phyloP scores from a whole-genome alignment of 352 stramenopile species.

The Aphanomyces stellatus region DNA sequence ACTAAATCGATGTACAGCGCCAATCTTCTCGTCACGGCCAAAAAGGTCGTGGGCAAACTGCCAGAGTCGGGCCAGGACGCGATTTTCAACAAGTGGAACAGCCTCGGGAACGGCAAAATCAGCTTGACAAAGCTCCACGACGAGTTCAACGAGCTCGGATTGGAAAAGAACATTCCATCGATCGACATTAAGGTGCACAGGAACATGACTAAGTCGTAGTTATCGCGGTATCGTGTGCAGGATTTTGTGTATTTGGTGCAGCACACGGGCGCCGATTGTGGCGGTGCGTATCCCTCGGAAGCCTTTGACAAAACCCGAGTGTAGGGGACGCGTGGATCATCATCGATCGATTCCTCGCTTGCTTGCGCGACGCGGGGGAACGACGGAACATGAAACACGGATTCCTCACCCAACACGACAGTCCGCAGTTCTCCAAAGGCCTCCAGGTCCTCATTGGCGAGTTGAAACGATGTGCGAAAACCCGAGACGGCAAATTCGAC shows the following conservation, averaged over 20 bases:
- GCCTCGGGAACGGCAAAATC: slow-evolving; percentile 63
- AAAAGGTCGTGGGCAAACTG: slow-evolving; percentile 48
- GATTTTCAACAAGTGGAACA: slow-evolving; percentile 61
- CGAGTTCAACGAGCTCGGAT: slow-evolving; percentile 44
- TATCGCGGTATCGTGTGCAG: background rate
- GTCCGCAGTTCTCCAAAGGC: slow-evolving; percentile 61
- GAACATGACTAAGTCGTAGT: slow-evolving; percentile 13
- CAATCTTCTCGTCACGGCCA: slow-evolving; percentile 55
- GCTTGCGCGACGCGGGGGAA: slow-evolving; percentile 55
- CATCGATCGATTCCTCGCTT: slow-evolving; percentile 65
- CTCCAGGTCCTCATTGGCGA: slow-evolving; percentile 59
- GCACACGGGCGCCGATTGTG: slow-evolving; percentile 64
- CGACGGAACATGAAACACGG: slow-evolving; percentile 78
- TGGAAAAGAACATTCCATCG: slow-evolving; percentile 32
- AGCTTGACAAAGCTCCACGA: slow-evolving; percentile 45
- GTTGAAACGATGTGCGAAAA: slow-evolving; percentile 70
- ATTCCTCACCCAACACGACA: slow-evolving; percentile 77
- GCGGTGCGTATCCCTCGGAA: slow-evolving; percentile 22
- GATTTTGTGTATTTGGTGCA: slow-evolving; percentile 69
- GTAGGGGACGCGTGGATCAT: slow-evolving; percentile 38
- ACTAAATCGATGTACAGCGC: too few relatives aligned
- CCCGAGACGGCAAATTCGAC: slow-evolving; percentile 65
- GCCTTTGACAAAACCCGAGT: background rate
- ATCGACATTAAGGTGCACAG: slow-evolving; percentile 27
- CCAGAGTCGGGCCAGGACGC: slow-evolving; percentile 33